These are phyloP conservation scores for Paramecium sonneborni DNA, from an alignment of 73 alveolate genomes.

Conservation along the genomic window DNA sequence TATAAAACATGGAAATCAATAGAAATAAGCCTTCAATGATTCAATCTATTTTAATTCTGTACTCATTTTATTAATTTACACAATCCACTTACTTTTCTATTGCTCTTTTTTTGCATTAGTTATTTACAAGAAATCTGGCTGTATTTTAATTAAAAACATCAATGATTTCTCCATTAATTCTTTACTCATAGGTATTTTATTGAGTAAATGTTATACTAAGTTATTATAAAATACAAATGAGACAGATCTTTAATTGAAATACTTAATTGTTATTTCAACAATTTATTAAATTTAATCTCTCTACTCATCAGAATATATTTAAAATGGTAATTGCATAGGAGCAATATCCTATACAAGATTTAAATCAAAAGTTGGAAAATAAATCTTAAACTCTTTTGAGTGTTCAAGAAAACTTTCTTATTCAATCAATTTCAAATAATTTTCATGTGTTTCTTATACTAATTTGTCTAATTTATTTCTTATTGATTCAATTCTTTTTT, in stretches of 20 bases:
- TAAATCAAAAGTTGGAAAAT: conserved; percentile 24
- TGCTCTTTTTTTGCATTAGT: neutral
- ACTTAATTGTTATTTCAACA: neutral
- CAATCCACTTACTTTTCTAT: neutral
- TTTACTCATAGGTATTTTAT: neutral
- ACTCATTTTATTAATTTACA: neutral
- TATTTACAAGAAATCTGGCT: neutral
- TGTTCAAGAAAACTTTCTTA: neutral
- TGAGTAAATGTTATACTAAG: neutral
- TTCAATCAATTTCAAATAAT: neutral
- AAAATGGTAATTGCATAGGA: neutral
- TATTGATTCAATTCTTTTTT: neutral
- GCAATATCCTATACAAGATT: neutral
- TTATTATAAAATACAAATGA: neutral
- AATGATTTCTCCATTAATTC: neutral
- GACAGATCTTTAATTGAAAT: neutral
- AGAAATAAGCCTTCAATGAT: neutral
- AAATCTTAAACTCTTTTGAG: neutral
- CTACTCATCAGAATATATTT: neutral
- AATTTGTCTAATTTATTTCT: neutral
- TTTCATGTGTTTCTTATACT: neutral
- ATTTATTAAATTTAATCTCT: conserved; percentile 3
- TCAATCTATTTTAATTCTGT: neutral
- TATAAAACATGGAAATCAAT: neutral
- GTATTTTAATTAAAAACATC: neutral